phyloP scores from a whole-genome alignment of 805 yeast genomes.

The Saccharomycopsis selenospora region DNA sequence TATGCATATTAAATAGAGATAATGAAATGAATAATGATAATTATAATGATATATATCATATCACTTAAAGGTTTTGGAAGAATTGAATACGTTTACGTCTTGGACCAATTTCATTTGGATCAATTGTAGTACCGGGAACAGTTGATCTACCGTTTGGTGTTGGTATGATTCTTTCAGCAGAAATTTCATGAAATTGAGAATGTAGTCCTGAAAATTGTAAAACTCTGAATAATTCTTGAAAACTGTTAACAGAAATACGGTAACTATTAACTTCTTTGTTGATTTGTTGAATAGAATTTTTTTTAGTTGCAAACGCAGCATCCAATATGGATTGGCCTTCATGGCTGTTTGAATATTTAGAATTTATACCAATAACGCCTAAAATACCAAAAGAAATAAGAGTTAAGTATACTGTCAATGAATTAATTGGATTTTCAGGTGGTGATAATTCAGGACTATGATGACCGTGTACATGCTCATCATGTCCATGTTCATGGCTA shows the following conservation, averaged over 20 bases:
- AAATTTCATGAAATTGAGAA: conserved; percentile 13
- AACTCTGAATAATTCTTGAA: conserved; percentile 11
- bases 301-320: too few species aligned
- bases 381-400: conserved; percentile 7
- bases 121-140: conserved; percentile 14
- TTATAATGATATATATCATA: too few species aligned
- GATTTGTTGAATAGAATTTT: conserved; percentile 2
- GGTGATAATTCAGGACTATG: conserved; percentile 16
- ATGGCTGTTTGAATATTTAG: background rate
- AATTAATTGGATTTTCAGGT: conserved; percentile 9
- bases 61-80: conserved; percentile 16
- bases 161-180: conserved; percentile 12
- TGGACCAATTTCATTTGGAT: conserved; percentile 12
- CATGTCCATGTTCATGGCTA: conserved; percentile 8
- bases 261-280: conserved; percentile 2
- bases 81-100: conserved; percentile 17
- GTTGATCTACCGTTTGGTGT: conserved; percentile 12
- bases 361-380: conserved; percentile 8
- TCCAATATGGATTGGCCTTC: conserved; percentile 12
- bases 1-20: too few species aligned
- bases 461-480: conserved; percentile 12
- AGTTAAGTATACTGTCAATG: conserved; percentile 4
- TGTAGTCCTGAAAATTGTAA: conserved; percentile 19
- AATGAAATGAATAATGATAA: too few species aligned
- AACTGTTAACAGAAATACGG: conserved; percentile 1